These are phyloP conservation scores for Sorghum bicolor DNA, from an alignment of 176 grass and related monocot species.

Conservation along the genomic window Sorghum_bicolor_NCBIv3 NC_012870.2:50256501-50257000, in stretches of 20 bases:
- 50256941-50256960: constrained; percentile 22
- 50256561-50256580: not conserved
- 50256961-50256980: constrained; percentile 26
- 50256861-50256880: constrained; percentile 20
- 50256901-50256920: not conserved
- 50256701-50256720: not conserved
- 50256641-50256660: not conserved
- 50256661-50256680: too few species aligned
- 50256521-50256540: not conserved
- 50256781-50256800: constrained; percentile 25
- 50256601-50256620: not conserved
- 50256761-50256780: constrained; percentile 40
- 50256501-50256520: not conserved
- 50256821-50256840: constrained; percentile 12
- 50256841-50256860: constrained; percentile 22
- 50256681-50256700: not conserved
- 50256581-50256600: not conserved
- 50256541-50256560: not conserved
- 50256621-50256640: not conserved
- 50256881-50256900: constrained; percentile 6
- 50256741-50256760: not conserved
- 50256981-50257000: constrained; percentile 21
- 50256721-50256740: not conserved
- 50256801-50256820: constrained; percentile 32
- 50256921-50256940: not conserved